Conservation (phyloP, 805 yeast genomes). For the Huiozyma sinensis region DNA sequence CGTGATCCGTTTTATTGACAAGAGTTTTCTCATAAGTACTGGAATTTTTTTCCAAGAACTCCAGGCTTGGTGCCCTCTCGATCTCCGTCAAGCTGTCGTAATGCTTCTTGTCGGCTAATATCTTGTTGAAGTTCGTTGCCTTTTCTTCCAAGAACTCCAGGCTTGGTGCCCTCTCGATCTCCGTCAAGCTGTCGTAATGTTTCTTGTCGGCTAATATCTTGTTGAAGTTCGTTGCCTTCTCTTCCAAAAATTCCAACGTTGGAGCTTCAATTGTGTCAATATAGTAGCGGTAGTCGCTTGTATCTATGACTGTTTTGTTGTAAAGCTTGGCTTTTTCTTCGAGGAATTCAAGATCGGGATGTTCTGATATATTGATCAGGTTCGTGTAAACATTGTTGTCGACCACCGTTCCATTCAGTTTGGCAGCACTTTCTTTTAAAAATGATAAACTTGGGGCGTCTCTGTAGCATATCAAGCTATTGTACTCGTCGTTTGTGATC, state of each 20-base stretch:
- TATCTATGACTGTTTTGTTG: background rate
- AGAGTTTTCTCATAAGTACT: background rate
- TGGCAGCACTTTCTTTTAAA: background rate
- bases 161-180: constrained; percentile 1
- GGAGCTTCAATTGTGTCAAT: background rate
- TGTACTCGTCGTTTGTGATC: background rate
- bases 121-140: background rate
- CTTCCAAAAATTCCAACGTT: background rate
- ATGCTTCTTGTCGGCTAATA: background rate
- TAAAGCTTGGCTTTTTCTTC: background rate
- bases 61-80: background rate
- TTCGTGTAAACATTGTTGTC: background rate
- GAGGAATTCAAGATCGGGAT: constrained; percentile 1
- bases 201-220: background rate
- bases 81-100: background rate
- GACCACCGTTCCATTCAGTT: background rate
- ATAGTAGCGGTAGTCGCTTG: background rate
- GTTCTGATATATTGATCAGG: background rate
- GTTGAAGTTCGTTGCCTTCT: background rate
- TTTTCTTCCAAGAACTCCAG: constrained; percentile 3
- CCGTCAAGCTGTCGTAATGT: background rate
- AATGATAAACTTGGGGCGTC: background rate
- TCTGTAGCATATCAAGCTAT: background rate
- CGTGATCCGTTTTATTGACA: background rate
- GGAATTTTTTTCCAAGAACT: background rate